Percentiles rank a stretch among this genome's conserved stretches.
Conservation (phyloP, 2,329 filamentous ascomycete genomes). For the Hymenoscyphus salicellus region DNA sequence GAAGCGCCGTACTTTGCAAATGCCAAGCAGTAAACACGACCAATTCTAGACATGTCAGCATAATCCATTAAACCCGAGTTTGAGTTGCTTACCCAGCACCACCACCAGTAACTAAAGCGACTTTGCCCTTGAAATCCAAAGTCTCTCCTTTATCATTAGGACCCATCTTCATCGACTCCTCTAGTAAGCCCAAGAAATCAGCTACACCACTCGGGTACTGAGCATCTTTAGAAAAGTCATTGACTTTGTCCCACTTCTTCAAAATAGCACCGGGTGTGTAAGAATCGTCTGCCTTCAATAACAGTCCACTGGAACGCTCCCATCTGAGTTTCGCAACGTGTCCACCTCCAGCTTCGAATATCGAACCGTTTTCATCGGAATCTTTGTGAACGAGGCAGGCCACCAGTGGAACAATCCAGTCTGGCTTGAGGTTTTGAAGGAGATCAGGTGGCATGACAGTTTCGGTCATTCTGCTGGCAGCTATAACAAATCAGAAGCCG, state of each 20-base stretch:
- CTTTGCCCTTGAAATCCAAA: slow-evolving; percentile 78
- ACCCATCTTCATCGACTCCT: slow-evolving; percentile 75
- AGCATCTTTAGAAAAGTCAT: slow-evolving; percentile 83
- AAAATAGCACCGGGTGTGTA: slow-evolving; percentile 86
- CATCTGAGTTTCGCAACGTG: slow-evolving; percentile 91
- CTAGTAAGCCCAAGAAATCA: slow-evolving; percentile 82
- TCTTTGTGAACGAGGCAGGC: slow-evolving; percentile 85
- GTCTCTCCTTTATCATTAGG: slow-evolving; percentile 69
- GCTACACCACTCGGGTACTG: slow-evolving; percentile 81
- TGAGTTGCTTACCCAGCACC: slow-evolving; percentile 63
- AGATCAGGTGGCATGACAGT: slow-evolving; percentile 95
- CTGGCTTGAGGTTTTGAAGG: slow-evolving; percentile 71
- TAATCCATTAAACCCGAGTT: neutral
- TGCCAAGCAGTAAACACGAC: slow-evolving; percentile 82
- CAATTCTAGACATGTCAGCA: slow-evolving; percentile 56
- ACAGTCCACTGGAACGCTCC: slow-evolving; percentile 85
- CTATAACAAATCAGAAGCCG: slow-evolving; percentile 41
- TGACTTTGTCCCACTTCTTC: slow-evolving; percentile 84
- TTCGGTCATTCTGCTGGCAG: slow-evolving; percentile 91
- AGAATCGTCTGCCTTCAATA: slow-evolving; percentile 83
- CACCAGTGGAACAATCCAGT: slow-evolving; percentile 93
- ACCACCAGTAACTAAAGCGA: slow-evolving; percentile 82
- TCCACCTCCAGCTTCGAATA: slow-evolving; percentile 92
- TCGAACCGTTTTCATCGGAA: slow-evolving; percentile 75
- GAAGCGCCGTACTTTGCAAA: slow-evolving; percentile 82